Percentiles rank a stretch among this genome's conserved stretches.
phyloP scores from a whole-genome alignment of 2,329 filamentous ascomycete species.

The Xylaria multiplex region DNA sequence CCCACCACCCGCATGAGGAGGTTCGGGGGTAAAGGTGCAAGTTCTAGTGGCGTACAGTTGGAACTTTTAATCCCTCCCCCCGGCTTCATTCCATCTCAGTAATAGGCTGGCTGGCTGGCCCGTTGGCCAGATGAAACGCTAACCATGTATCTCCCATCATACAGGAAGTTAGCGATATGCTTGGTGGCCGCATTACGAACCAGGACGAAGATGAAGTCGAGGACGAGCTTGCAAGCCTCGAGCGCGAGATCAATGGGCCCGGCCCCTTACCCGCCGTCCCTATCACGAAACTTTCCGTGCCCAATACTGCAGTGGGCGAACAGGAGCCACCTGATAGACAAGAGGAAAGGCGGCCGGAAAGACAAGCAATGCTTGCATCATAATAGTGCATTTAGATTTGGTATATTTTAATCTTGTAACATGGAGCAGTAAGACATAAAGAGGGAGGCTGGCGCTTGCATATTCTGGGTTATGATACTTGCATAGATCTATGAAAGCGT shows the following conservation, averaged over 20 bases:
- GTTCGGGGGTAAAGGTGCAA: background rate
- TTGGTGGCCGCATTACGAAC: constrained; percentile 87
- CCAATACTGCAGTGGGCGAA: constrained; percentile 35
- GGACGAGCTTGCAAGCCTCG: constrained; percentile 87
- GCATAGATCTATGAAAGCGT: constrained; percentile 26
- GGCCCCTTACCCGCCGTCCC: constrained; percentile 49
- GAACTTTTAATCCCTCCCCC: no score
- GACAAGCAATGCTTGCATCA: constrained; percentile 55
- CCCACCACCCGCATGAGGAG: background rate
- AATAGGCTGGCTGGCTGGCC: background rate
- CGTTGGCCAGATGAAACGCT: constrained; percentile 16
- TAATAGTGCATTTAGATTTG: constrained; percentile 33
- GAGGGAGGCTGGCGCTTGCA: constrained; percentile 13
- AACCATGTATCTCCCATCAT: constrained; percentile 25
- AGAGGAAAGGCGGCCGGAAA: constrained; percentile 46
- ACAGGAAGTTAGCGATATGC: constrained; percentile 91
- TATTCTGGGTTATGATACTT: constrained; percentile 23
- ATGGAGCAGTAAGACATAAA: constrained; percentile 18
- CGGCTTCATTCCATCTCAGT: constrained; percentile 2
- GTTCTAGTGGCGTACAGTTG: no score
- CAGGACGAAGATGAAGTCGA: constrained; percentile 98
- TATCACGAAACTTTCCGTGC: constrained; percentile 49
- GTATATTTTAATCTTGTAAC: constrained; percentile 15
- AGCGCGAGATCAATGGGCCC: constrained; percentile 63
- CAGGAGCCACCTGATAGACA: constrained; percentile 30